Conservation (phyloP, 805 yeast species). For the Jamesozyma rosinii region DNA sequence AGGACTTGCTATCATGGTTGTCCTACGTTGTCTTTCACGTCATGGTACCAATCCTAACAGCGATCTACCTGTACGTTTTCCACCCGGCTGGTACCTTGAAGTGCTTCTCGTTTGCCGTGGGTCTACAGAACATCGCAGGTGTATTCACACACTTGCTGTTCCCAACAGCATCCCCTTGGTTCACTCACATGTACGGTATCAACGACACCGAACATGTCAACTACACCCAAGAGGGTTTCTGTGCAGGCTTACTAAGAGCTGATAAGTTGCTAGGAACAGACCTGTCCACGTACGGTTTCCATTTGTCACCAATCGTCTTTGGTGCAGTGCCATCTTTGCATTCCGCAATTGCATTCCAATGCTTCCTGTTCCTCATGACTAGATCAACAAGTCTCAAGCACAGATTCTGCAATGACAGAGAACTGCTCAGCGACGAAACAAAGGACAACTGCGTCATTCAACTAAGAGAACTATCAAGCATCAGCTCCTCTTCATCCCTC, state of each 20-base stretch:
- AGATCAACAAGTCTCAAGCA: slow-evolving; percentile 21
- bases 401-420: slow-evolving; percentile 9
- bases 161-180: slow-evolving; percentile 75
- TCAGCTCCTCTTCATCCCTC: not conserved
- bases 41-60: slow-evolving; percentile 50
- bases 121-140: slow-evolving; percentile 51
- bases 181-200: slow-evolving; percentile 51
- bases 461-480: not conserved
- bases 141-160: slow-evolving; percentile 50
- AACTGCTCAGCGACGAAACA: not conserved
- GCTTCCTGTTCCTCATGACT: slow-evolving; percentile 37
- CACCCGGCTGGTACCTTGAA: slow-evolving; percentile 56
- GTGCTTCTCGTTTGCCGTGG: slow-evolving; percentile 45
- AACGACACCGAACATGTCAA: slow-evolving; percentile 40
- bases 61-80: slow-evolving; percentile 55
- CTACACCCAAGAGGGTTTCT: slow-evolving; percentile 58
- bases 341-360: slow-evolving; percentile 53
- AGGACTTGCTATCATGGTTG: slow-evolving; percentile 52
- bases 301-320: slow-evolving; percentile 59
- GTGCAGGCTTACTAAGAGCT: slow-evolving; percentile 62
- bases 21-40: slow-evolving; percentile 56
- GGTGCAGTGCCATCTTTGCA: slow-evolving; percentile 59
- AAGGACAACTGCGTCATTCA: not conserved
- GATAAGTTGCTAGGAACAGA: slow-evolving; percentile 56
- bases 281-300: slow-evolving; percentile 52